Percentiles rank a stretch among this genome's conserved stretches.
Evolutionary conservation across 176 grass and related monocot species (phyloP).

Genomic region (Musa itinerans): DNA sequence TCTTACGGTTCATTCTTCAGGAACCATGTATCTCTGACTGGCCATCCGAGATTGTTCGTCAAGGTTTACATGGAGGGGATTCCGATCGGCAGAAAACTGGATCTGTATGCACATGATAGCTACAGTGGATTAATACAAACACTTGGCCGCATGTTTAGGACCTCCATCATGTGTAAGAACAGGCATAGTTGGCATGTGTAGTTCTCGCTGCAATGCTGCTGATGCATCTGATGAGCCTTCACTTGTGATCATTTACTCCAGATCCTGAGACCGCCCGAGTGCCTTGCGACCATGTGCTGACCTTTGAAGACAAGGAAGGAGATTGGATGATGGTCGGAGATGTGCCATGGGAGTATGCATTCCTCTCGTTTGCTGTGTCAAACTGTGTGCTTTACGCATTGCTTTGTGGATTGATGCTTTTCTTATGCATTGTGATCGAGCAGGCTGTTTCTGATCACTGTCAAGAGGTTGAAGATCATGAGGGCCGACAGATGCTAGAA

Average conservation of each 20-base stretch:
- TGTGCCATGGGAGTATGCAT: conserved; percentile 59
- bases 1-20: neutral
- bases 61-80: conserved; percentile 74
- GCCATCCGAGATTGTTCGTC: conserved; percentile 26
- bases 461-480: conserved; percentile 56
- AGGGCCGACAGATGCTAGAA: conserved; percentile 38
- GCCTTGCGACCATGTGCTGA: conserved; percentile 36
- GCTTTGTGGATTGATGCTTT: neutral
- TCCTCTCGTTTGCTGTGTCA: neutral
- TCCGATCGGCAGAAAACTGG: conserved; percentile 59
- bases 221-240: no score
- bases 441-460: conserved; percentile 54
- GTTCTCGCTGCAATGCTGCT: no score
- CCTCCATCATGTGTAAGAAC: conserved; percentile 46
- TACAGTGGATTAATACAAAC: conserved; percentile 36
- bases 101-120: conserved; percentile 30
- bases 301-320: conserved; percentile 54
- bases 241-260: neutral
- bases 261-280: conserved; percentile 33
- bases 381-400: neutral
- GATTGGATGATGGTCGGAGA: conserved; percentile 84
- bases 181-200: no score
- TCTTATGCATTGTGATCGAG: neutral
- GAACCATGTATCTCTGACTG: conserved; percentile 1
- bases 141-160: conserved; percentile 52